These are phyloP conservation scores for Tetraselmis chui DNA, from an alignment of 139 green algal genomes.

Conservation along the genomic window DNA sequence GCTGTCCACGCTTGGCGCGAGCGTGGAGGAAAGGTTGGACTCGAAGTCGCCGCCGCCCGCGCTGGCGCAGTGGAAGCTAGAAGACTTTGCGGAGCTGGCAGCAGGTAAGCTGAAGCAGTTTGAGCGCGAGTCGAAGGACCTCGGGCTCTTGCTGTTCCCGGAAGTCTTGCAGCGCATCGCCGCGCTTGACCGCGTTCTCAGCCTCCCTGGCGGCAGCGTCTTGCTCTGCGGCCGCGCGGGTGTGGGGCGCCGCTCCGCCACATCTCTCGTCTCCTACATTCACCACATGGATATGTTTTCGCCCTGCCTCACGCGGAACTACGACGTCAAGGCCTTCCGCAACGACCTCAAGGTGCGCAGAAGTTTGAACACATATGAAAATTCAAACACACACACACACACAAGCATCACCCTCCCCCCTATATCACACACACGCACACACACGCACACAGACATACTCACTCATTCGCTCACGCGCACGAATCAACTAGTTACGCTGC, in stretches of 20 bases:
- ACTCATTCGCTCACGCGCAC: too few relatives aligned
- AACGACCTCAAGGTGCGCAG: conserved; percentile 64
- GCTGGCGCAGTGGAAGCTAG: conserved; percentile 29
- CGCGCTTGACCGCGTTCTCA: conserved; percentile 53
- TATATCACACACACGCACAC: too few relatives aligned
- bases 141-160: conserved; percentile 47
- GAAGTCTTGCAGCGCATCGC: conserved; percentile 49
- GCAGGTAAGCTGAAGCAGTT: conserved; percentile 49
- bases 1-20: conserved; percentile 25
- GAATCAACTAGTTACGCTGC: too few relatives aligned
- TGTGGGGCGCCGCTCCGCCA: conserved; percentile 42
- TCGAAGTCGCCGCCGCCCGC: conserved; percentile 5
- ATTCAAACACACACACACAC: too few relatives aligned
- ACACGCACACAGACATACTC: too few relatives aligned
- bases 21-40: conserved; percentile 29
- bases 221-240: conserved; percentile 52
- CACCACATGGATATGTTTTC: conserved; percentile 48
- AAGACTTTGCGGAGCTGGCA: conserved; percentile 41
- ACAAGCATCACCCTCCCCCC: too few relatives aligned
- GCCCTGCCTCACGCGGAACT: conserved; percentile 29
- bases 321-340: conserved; percentile 51
- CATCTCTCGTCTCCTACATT: conserved; percentile 62
- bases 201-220: conserved; percentile 38
- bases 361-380: too few relatives aligned
- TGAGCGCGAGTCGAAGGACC: conserved; percentile 58